Conservation (phyloP, 306 rosid species). For the Hippophae tibetana region DNA sequence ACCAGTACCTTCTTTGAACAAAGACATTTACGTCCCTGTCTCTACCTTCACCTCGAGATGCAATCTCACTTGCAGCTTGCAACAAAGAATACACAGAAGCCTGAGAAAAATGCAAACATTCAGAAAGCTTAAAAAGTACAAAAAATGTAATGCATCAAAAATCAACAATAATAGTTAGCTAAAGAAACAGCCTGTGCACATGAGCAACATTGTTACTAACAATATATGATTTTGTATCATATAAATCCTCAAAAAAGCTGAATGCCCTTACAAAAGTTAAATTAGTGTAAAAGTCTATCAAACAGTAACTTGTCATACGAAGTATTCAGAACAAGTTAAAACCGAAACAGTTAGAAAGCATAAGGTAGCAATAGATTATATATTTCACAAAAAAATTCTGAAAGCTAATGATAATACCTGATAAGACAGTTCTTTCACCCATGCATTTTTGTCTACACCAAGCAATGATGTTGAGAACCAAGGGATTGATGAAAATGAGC, state of each 20-base stretch:
- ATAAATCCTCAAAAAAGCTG: not conserved
- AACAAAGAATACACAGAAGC: slow-evolving; percentile 78
- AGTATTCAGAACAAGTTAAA: not conserved
- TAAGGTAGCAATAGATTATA: not conserved
- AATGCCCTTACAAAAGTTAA: no score
- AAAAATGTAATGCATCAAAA: not conserved
- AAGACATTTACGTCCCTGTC: slow-evolving; percentile 61
- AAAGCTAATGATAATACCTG: slow-evolving; percentile 45
- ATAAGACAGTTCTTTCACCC: slow-evolving; percentile 76
- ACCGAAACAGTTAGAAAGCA: slow-evolving; percentile 1
- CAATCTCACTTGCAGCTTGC: slow-evolving; percentile 85
- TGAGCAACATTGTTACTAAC: not conserved
- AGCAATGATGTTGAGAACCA: slow-evolving; percentile 90
- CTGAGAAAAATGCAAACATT: slow-evolving; percentile 40
- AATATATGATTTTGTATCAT: not conserved
- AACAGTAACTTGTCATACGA: no score
- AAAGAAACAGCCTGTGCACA: not conserved
- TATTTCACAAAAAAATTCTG: not conserved
- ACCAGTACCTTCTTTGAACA: slow-evolving; percentile 73
- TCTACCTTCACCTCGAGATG: slow-evolving; percentile 58
- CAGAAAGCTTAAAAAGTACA: slow-evolving; percentile 1
- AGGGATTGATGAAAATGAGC: slow-evolving; percentile 35
- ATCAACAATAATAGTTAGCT: not conserved
- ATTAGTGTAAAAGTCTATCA: no score
- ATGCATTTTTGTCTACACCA: slow-evolving; percentile 79